Evolutionary conservation across 2,329 filamentous ascomycete genomes (phyloP), one percentile per base, ranked within the genome.

Genomic region (Fusarium dlaminii): DNA sequence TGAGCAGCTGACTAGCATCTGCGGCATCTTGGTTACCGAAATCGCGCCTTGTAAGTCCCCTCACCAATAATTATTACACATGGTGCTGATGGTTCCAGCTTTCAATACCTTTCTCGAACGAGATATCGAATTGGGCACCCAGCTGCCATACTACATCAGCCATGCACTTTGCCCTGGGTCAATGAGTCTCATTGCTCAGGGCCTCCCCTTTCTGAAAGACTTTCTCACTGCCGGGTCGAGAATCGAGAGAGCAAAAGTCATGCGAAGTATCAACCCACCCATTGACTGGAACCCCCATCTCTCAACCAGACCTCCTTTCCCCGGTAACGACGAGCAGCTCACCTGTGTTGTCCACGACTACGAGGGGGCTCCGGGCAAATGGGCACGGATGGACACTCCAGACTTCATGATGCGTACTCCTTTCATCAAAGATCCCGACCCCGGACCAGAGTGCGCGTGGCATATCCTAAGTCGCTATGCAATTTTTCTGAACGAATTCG

Each of bases 21-120:
- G 36, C 6, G 36, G 36, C 3, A 36, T 74, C 0, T n/a, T 73
- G 20, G 22, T 63, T 29, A 24, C 29, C 3, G 37, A 66, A 10
- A 9, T 73, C 8, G 43, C 54, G 6, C 57, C 70, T 4, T 15
- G 70, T 67, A 43, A 39, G 59, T 57, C 13, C 4, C 10, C 22
- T 8, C 17, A 8, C 8, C 12, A 49, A 17, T n/a, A 37, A 30
- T 24, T 2, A 18, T 20, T 30, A 13, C 9, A n/a, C 13, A 20
- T 13, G 2, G 2, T 18, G 13, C 37, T 66, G 13, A 66, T 32
- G 13, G 11, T 14, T 36, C 3, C n/a, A 73, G 70, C 22, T 15
- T 61, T 63, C 59, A 66, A 73, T 29, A 11, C 36, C 6, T 70
- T 70, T 24, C 46, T 73, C 13, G 37, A 73, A n/a, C 34, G 58